These are phyloP conservation scores for Acrodontium crateriforme DNA, from an alignment of 2,329 filamentous ascomycete species.

Conservation along the genomic window DNA sequence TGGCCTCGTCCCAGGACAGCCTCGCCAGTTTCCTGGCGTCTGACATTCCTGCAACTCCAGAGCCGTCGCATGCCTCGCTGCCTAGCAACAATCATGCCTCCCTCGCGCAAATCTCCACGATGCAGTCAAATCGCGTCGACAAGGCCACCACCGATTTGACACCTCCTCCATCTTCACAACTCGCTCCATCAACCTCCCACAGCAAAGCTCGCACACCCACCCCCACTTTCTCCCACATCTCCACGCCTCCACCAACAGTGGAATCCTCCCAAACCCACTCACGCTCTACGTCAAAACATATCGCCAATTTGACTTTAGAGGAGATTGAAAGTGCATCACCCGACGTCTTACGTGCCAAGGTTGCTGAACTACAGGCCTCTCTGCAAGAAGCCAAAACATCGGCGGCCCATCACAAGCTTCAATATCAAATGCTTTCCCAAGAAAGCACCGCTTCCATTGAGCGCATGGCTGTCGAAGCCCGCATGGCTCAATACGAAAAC, in stretches of 20 bases:
- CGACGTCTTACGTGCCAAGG: constrained; percentile 40
- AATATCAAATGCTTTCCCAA: constrained; percentile 70
- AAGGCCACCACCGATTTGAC: constrained; percentile 35
- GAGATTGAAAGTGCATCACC: constrained; percentile 40
- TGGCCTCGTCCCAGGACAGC: constrained; percentile 6
- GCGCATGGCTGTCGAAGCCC: constrained; percentile 77
- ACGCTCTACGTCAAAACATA: constrained; percentile 4
- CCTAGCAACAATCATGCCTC: constrained; percentile 26
- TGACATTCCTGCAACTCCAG: constrained; percentile 14
- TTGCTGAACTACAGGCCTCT: constrained; percentile 37
- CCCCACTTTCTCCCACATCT: constrained; percentile 35
- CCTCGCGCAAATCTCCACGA: constrained; percentile 23
- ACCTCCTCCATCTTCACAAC: constrained; percentile 49
- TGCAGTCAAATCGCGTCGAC: constrained; percentile 14
- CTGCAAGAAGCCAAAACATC: constrained; percentile 64
- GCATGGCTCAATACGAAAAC: constrained; percentile 79
- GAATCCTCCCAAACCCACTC: constrained; percentile 9
- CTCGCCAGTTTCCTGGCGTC: constrained; percentile 6
- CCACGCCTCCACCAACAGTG: constrained; percentile 34
- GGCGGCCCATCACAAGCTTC: constrained; percentile 78
- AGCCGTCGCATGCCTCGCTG: constrained; percentile 21
- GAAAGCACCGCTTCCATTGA: constrained; percentile 77
- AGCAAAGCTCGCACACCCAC: constrained; percentile 36
- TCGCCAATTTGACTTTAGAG: constrained; percentile 29
- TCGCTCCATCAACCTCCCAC: constrained; percentile 20